Evolutionary conservation across 495 filamentous ascomycete species (phyloP), one percentile per base, ranked within the genome.

Genomic region (Podospora anserina): DNA sequence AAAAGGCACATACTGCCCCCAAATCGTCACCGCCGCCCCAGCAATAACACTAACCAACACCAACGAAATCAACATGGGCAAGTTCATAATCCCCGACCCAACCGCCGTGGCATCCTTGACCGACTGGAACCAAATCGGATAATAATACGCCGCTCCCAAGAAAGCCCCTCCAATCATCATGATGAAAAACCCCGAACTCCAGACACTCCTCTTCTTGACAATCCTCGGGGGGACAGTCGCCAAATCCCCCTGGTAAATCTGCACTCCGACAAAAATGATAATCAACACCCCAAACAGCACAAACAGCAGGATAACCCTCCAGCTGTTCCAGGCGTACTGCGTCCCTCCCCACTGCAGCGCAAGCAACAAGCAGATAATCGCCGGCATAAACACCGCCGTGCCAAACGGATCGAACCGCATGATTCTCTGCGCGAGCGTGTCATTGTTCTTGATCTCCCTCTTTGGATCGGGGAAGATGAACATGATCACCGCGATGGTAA

Each of bases 111-210:
- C 86, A 61, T 84, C 86, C 75, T 93, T 89, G 76, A 97, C 88
- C 5, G 91, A 87, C 73, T 97, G 93, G 83, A 97, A 96, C 90
- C 90, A 97, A 71, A 94, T 90, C 0, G 93, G 92, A 20, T 96
- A 78, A 82, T 90, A 90, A 76, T 88, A 92, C 20, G 88, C 77
- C 2, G 88, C 77, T n/a, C 90, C 78, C 65, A 94, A 86, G 78
- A 92, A 91, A 0, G 84, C 77, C n/a, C 83, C 85, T 27, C 87
- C 89, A 9, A 90, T 68, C 69, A 79, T 81, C 71, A 88, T 82
- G 26, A 78, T 70, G 75, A 86, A 91, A 68, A 85, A 79, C 1
- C 82, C 75, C 4, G 82, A 76, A 3, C 81, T 81, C 72, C 83
- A 84, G 13, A 97, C 85, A 61, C 81, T 90, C n/a, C 91, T 88